Evolutionary conservation across 164 flowering plant species (phyloP).

Genomic region (Stephania yunnanensis): DNA sequence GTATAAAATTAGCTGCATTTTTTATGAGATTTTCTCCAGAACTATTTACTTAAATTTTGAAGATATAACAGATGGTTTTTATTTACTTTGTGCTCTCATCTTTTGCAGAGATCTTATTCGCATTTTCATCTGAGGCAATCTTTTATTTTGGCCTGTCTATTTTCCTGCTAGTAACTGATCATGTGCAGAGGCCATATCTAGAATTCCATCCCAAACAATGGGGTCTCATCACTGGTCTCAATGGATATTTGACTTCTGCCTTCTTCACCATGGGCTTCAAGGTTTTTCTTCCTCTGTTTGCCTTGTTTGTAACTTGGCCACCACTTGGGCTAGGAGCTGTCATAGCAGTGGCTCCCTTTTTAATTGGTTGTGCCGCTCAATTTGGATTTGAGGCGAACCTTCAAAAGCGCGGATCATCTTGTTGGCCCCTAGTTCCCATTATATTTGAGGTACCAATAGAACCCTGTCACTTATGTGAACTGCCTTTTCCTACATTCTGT

Average conservation of each 20-base stretch:
- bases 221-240: constrained; percentile 88
- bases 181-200: constrained; percentile 68
- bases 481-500: not conserved
- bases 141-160: constrained; percentile 64
- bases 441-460: constrained; percentile 64
- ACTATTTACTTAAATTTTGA: not conserved
- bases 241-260: constrained; percentile 61
- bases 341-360: constrained; percentile 68
- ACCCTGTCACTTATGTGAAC: not conserved
- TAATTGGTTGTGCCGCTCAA: constrained; percentile 63
- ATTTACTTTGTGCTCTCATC: not conserved
- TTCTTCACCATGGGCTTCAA: constrained; percentile 68
- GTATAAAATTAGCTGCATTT: not conserved
- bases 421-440: constrained; percentile 88
- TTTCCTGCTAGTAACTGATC: constrained; percentile 53
- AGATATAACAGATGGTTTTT: not conserved
- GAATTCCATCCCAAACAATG: constrained; percentile 71
- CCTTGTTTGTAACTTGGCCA: constrained; percentile 68
- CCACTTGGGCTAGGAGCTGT: constrained; percentile 49
- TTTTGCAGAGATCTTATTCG: constrained; percentile 52
- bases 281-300: constrained; percentile 58
- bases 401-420: constrained; percentile 48
- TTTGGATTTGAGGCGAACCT: constrained; percentile 50
- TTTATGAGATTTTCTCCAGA: not conserved
- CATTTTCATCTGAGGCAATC: constrained; percentile 44